Percentiles rank a stretch among this genome's conserved stretches.
Conservation (phyloP, 2,329 filamentous ascomycete species). For the Phoma sp. region DNA sequence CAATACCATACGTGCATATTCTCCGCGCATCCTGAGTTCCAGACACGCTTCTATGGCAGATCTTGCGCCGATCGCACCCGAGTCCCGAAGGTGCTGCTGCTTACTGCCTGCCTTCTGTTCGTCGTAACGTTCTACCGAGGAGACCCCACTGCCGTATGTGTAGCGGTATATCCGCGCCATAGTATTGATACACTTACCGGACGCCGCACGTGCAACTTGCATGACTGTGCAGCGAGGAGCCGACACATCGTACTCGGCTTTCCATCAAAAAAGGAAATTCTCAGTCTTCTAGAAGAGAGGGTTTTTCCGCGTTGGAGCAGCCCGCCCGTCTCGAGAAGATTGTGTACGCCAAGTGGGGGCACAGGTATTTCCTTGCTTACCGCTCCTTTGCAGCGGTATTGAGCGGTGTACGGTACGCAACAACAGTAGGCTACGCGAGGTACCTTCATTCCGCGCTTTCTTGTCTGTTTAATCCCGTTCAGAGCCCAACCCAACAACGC, state of each 20-base stretch:
- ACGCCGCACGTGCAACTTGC: constrained; percentile 3
- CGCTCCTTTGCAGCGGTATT: constrained; percentile 7
- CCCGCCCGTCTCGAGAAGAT: background rate
- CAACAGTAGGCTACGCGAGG: no score
- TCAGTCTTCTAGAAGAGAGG: background rate
- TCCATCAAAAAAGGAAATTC: background rate
- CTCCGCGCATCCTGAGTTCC: constrained; percentile 27
- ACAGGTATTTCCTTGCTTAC: constrained; percentile 8
- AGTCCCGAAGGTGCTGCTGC: constrained; percentile 8
- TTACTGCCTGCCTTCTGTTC: background rate
- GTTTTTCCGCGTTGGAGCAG: constrained; percentile 9
- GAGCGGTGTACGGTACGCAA: constrained; percentile 7
- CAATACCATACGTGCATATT: constrained; percentile 19
- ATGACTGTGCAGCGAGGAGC: background rate
- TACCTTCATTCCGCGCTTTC: background rate
- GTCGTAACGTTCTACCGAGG: background rate
- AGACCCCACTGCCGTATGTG: background rate
- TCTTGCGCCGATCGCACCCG: constrained; percentile 32
- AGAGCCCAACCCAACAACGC: constrained; percentile 4
- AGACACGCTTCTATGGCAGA: constrained; percentile 34
- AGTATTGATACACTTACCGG: background rate
- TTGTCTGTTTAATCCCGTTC: background rate
- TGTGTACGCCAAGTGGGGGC: constrained; percentile 12
- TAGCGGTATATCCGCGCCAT: background rate
- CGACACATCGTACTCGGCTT: background rate